These are phyloP conservation scores for Paratrypanosoma confusum DNA, from an alignment of 208 protist species.

Conservation along the genomic window DNA sequence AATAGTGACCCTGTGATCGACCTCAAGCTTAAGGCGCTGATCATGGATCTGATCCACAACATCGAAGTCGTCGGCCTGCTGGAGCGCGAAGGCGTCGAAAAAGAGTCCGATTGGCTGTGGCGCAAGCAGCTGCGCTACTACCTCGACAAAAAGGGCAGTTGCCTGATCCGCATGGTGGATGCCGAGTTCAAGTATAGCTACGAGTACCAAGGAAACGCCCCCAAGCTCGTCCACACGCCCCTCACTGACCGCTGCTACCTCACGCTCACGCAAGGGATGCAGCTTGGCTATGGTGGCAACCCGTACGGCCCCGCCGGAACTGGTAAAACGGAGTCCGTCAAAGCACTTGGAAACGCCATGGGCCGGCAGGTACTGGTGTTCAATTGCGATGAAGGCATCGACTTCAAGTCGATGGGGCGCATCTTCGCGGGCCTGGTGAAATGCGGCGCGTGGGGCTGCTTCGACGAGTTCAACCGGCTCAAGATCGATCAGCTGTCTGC, in stretches of 20 bases:
- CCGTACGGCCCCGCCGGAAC: conserved; percentile 98
- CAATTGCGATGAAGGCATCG: conserved; percentile 99
- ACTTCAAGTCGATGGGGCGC: conserved; percentile 98
- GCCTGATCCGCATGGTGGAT: conserved; percentile 90
- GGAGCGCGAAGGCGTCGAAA: conserved; percentile 61
- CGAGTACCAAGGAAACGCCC: conserved; percentile 98
- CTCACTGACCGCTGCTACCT: conserved; percentile 98
- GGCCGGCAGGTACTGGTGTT: conserved; percentile 98
- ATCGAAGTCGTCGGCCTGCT: conserved; percentile 93
- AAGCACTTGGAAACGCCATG: conserved; percentile 95
- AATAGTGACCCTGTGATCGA: conserved; percentile 82
- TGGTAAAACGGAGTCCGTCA: conserved; percentile 98
- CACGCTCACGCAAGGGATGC: conserved; percentile 96
- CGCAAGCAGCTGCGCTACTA: conserved; percentile 97
- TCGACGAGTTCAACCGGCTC: conserved; percentile 99
- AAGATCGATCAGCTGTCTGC: conserved; percentile 98
- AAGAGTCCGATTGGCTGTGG: conserved; percentile 92
- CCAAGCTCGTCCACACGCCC: conserved; percentile 97
- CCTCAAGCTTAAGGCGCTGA: conserved; percentile 94
- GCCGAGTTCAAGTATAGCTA: conserved; percentile 95
- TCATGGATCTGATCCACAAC: conserved; percentile 98
- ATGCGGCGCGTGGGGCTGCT: conserved; percentile 98
- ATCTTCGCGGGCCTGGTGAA: conserved; percentile 99
- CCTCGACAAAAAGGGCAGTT: conserved; percentile 45
- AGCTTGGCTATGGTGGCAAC: conserved; percentile 97